phyloP scores from a whole-genome alignment of 1,284 basidiomycete species.

The Bothia castanella region DNA sequence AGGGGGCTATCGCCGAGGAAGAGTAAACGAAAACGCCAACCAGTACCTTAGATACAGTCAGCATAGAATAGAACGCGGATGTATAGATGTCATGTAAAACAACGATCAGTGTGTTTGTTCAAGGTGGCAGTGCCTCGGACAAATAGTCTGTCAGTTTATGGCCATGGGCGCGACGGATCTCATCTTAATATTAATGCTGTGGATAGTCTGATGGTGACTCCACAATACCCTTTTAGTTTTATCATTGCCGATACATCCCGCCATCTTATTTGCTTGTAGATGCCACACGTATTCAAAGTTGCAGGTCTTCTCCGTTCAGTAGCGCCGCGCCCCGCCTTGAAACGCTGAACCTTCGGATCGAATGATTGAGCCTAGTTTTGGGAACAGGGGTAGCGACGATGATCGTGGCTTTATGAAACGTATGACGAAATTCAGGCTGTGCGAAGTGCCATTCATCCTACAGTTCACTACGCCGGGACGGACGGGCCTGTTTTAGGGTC shows the following conservation, averaged over 20 bases:
- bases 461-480: slow-evolving; percentile 62
- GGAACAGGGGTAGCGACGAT: too few species aligned
- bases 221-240: too few species aligned
- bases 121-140: neutral
- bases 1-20: slow-evolving; percentile 29
- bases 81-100: slow-evolving; percentile 2
- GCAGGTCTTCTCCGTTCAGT: too few species aligned
- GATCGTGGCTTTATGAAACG: slow-evolving; percentile 63
- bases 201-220: too few species aligned
- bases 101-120: neutral
- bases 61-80: neutral
- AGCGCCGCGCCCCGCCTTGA: too few species aligned
- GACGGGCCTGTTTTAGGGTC: slow-evolving; percentile 26
- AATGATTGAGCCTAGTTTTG: too few species aligned
- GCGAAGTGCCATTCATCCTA: slow-evolving; percentile 48
- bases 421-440: slow-evolving; percentile 51
- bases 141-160: too few species aligned
- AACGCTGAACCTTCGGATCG: too few species aligned
- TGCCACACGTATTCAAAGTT: slow-evolving; percentile 54
- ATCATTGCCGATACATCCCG: slow-evolving; percentile 69
- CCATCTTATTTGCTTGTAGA: slow-evolving; percentile 78
- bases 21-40: slow-evolving; percentile 16
- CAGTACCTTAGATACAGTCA: slow-evolving; percentile 1
- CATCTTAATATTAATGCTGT: too few species aligned
- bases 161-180: too few species aligned